Conservation (phyloP, 2,329 filamentous ascomycete species). For the Conoideocrella luteorostrata region DNA sequence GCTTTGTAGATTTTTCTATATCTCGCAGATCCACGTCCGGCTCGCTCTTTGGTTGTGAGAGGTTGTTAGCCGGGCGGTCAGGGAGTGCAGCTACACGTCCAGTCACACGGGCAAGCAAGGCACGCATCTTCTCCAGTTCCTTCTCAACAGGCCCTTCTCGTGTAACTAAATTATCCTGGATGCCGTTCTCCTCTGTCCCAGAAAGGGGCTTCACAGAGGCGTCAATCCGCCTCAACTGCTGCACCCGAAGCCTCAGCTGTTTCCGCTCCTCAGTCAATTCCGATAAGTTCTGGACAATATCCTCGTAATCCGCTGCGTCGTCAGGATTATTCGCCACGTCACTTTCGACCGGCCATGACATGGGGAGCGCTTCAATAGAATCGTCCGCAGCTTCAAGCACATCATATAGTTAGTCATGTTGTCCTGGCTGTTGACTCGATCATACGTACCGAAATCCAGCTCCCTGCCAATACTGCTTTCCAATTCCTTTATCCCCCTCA, state of each 20-base stretch:
- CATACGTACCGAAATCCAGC: constrained; percentile 37
- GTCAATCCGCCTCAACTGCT: constrained; percentile 42
- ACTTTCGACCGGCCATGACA: constrained; percentile 38
- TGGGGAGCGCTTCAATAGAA: constrained; percentile 40
- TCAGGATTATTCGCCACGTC: constrained; percentile 30
- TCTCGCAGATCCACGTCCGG: constrained; percentile 24
- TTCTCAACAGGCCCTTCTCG: constrained; percentile 57
- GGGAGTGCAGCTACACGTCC: constrained; percentile 41
- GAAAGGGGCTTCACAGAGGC: constrained; percentile 39
- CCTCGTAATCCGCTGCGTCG: constrained; percentile 45
- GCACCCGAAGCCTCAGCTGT: constrained; percentile 33
- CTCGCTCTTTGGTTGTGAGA: constrained; percentile 5
- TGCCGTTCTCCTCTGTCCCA: constrained; percentile 20
- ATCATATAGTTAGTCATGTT: not conserved
- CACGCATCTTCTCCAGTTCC: constrained; percentile 61
- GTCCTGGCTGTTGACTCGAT: not conserved
- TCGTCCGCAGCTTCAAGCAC: constrained; percentile 30
- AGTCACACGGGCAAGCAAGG: constrained; percentile 54
- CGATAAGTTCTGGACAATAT: constrained; percentile 42
- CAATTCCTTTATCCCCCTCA: constrained; percentile 27
- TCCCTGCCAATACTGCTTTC: constrained; percentile 31
- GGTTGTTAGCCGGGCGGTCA: constrained; percentile 10
- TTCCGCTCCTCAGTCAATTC: constrained; percentile 37
- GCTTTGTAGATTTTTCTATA: constrained; percentile 32
- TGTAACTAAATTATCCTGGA: constrained; percentile 63